phyloP scores from a whole-genome alignment of 495 filamentous ascomycete genomes.

The Choiromyces venosus region DNA sequence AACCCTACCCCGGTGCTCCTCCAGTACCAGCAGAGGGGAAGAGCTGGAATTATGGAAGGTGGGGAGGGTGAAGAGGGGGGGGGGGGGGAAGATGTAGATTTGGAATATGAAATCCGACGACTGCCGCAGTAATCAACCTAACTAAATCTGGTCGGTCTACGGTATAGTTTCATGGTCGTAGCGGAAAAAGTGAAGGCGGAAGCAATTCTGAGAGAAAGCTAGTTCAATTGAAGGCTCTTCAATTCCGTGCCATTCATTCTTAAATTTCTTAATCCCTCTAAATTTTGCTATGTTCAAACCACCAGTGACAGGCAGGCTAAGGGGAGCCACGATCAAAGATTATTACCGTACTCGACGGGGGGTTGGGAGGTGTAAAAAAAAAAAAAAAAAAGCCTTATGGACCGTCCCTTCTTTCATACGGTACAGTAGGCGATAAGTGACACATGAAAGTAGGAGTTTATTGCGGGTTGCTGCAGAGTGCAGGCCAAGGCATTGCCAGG shows the following conservation, averaged over 20 bases:
- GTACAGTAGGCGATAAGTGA: background rate
- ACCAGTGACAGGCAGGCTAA: background rate
- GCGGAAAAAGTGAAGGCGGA: background rate
- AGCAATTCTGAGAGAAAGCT: background rate
- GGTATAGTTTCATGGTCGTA: background rate
- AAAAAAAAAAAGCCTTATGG: too few relatives aligned
- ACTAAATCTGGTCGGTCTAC: background rate
- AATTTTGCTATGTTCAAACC: background rate
- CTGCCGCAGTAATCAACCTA: background rate
- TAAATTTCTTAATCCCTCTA: background rate
- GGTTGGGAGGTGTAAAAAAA: background rate
- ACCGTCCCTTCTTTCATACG: too few relatives aligned
- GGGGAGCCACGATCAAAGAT: background rate
- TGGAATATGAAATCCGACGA: conserved; percentile 1
- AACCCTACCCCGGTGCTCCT: conserved; percentile 3
- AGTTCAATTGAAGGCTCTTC: background rate
- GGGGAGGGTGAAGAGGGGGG: background rate
- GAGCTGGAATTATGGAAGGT: background rate
- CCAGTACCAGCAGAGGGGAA: background rate
- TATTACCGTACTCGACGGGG: background rate
- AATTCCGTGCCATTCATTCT: background rate
- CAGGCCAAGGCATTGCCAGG: background rate
- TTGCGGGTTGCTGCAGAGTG: conserved; percentile 1
- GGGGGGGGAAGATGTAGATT: background rate
- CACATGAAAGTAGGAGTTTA: background rate